phyloP scores from a whole-genome alignment of 257 asterid species.

The Coffea eugenioides region DNA sequence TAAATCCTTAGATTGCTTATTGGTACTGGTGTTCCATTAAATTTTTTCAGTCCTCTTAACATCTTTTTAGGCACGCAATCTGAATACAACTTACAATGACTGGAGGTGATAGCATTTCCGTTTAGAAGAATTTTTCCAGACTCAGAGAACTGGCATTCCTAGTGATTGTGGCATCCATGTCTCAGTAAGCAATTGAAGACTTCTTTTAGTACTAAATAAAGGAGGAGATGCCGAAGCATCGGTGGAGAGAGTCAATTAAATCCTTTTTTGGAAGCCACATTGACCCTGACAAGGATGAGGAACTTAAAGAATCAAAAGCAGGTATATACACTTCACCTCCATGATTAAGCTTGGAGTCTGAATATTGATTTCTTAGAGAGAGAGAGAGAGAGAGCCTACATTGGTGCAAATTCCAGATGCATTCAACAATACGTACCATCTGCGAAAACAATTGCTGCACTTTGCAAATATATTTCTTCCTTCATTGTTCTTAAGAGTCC shows the following conservation, averaged over 20 bases:
- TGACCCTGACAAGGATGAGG: conserved; percentile 53
- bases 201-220: conserved; percentile 22
- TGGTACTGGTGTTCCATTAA: background rate
- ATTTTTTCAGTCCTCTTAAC: background rate
- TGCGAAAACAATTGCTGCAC: background rate
- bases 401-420: background rate
- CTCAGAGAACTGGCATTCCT: background rate
- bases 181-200: conserved; percentile 3
- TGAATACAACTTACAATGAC: background rate
- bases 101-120: background rate
- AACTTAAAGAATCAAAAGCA: conserved; percentile 56
- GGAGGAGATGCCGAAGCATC: conserved; percentile 58
- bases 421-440: background rate
- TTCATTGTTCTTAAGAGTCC: background rate
- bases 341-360: background rate
- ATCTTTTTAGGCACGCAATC: background rate
- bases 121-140: background rate
- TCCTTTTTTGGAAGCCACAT: conserved; percentile 53
- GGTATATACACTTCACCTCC: conserved; percentile 39
- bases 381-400: background rate
- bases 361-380: too few relatives aligned
- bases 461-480: background rate
- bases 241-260: conserved; percentile 43
- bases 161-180: conserved; percentile 4
- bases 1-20: background rate